Evolutionary conservation across 257 asterid species (phyloP).

Genomic region (Dorcoceras hygrometricum): DNA sequence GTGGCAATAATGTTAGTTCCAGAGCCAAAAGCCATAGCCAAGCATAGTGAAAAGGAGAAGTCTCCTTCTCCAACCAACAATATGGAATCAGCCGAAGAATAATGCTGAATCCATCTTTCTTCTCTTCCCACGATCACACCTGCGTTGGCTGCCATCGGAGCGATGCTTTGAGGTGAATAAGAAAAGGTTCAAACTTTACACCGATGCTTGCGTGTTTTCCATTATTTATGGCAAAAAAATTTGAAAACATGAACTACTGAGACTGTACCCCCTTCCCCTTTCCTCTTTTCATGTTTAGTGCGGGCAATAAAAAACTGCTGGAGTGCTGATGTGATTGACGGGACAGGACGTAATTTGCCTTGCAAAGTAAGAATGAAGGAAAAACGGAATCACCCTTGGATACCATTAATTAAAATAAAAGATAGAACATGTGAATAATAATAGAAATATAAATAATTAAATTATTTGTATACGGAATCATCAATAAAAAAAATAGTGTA

Average conservation of each 20-base stretch:
- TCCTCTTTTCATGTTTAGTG: too few relatives aligned
- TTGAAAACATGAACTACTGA: not conserved
- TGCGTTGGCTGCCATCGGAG: not conserved
- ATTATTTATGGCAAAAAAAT: not conserved
- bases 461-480: too few relatives aligned
- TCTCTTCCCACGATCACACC: slow-evolving; percentile 7
- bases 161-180: not conserved
- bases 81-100: slow-evolving; percentile 45
- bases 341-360: too few relatives aligned
- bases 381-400: too few relatives aligned
- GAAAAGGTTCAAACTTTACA: not conserved
- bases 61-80: slow-evolving; percentile 71
- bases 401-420: too few relatives aligned
- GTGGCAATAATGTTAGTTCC: slow-evolving; percentile 60
- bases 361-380: too few relatives aligned
- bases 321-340: too few relatives aligned
- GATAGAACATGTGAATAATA: too few relatives aligned
- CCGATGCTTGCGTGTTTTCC: not conserved
- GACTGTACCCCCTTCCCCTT: not conserved
- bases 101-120: slow-evolving; percentile 45
- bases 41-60: slow-evolving; percentile 47
- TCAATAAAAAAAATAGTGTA: too few relatives aligned
- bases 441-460: too few relatives aligned
- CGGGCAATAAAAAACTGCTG: too few relatives aligned
- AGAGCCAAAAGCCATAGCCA: slow-evolving; percentile 43